Base-by-base conservation (phyloP, 176 grass and related monocot genomes). In the Eragrostis nindensis region DNA sequence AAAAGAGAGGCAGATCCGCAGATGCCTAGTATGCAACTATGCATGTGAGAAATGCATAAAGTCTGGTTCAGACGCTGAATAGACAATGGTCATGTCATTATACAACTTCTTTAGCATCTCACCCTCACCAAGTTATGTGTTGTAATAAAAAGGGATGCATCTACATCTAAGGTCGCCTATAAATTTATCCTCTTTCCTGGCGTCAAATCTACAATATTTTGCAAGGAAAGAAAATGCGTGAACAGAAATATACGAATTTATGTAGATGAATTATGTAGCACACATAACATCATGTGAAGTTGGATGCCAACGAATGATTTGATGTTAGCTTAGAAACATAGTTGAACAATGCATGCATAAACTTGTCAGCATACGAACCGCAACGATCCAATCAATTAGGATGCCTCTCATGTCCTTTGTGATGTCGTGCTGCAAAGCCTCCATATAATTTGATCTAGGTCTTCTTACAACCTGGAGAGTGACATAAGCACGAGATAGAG, bases 381-480 rank as follows among this genome's bases (percentile, higher is more conserved):
- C 91, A 74, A 94, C 88, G 86, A 94, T 88, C 88, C 91, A 94
- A 69, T 94, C 91, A 76, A 90, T 80, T 43, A 94, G 79, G 83
- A 90, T 68, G 49, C 88, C 82, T 32, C 88, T 85, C 88, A 88
- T 90, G 78, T 75, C 53, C 69, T 60, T 60, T 84, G 75, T 79
- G 70, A 88, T 84, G 49, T 88, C 81, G 50, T 26, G 43, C 47
- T 88, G 86, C 81, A 88, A 74, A 79, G 68, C 39, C 52, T 88
- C 80, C 75, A 88, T 73, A 42, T 83, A 88, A 74, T 83, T 84
- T 67, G 81, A 79, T 39, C 52, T 67, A 68, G 86, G 86, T 79
- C 80, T 84, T 84, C 75, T 88, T 29, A 84, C 74, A 74, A 88
- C 68, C 82, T 94, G 88, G 18, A 83, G 62, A 46, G 47, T 71